Conservation (phyloP, 1,139 yeast genomes). For the Suhomyces atakaporum region DNA sequence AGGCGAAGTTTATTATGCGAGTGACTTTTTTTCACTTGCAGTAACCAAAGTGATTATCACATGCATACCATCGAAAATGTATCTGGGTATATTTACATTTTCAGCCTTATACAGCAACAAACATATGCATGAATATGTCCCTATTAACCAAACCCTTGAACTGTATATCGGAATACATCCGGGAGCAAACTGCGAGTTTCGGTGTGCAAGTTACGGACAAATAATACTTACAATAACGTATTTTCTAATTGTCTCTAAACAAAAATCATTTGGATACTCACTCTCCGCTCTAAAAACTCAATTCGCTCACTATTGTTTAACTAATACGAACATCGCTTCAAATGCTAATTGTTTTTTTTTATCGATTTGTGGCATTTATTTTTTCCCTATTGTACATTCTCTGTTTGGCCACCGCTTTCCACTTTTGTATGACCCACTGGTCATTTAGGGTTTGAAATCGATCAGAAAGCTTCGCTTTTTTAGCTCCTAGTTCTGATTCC, state of each 20-base stretch:
- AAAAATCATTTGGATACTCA: no score
- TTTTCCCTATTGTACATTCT: neutral
- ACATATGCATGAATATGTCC: no score
- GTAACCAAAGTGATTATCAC: neutral
- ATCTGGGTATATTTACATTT: neutral
- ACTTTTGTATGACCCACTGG: neutral
- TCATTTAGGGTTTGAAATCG: conserved; percentile 7
- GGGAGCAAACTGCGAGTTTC: neutral
- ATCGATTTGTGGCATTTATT: neutral
- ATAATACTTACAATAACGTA: neutral
- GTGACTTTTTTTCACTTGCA: neutral
- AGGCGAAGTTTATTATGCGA: neutral
- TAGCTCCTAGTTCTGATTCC: no score
- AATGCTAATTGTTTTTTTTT: neutral
- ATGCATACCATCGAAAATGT: no score
- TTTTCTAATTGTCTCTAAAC: no score
- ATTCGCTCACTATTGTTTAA: neutral
- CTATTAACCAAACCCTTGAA: no score
- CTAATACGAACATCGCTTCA: neutral
- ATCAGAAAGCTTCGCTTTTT: conserved; percentile 6
- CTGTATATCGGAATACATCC: no score
- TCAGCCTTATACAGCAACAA: neutral
- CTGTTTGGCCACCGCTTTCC: conserved; percentile 1
- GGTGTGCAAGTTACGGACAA: neutral
- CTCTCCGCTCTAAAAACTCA: conserved; percentile 1